phyloP scores from a whole-genome alignment of 345 rosid genomes.

The Lagerstroemia speciosa region DNA sequence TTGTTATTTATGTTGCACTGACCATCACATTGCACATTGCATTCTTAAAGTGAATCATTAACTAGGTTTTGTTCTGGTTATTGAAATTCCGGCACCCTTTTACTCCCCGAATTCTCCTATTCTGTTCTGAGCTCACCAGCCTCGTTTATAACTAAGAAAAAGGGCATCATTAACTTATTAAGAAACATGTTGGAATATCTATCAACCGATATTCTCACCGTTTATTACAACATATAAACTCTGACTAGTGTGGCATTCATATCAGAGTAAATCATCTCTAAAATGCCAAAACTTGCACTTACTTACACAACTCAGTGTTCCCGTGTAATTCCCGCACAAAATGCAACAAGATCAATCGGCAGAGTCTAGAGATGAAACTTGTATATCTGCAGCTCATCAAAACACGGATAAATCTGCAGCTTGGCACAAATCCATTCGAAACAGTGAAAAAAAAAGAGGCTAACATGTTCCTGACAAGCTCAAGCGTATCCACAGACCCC shows the following conservation, averaged over 20 bases:
- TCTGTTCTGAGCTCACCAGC: not conserved
- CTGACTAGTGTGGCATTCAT: not conserved
- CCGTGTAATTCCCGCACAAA: not conserved
- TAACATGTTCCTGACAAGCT: not conserved
- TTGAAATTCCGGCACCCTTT: too few species aligned
- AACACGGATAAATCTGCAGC: not conserved
- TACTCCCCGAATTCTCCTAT: too few species aligned
- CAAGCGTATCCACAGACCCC: constrained; percentile 68
- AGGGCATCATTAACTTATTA: not conserved
- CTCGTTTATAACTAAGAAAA: too few species aligned
- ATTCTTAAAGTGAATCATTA: too few species aligned
- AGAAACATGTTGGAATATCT: not conserved
- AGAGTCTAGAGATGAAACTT: not conserved
- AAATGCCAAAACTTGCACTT: not conserved
- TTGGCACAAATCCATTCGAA: not conserved
- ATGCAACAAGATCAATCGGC: not conserved
- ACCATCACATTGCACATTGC: too few species aligned
- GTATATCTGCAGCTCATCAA: not conserved
- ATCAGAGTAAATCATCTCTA: not conserved
- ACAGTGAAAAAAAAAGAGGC: not conserved
- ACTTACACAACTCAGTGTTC: not conserved
- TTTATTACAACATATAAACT: not conserved
- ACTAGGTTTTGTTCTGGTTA: too few species aligned
- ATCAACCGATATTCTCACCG: not conserved
- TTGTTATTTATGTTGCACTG: too few species aligned